Base-by-base conservation (phyloP, 1,284 basidiomycete species). In the Marasmius sp. region DNA sequence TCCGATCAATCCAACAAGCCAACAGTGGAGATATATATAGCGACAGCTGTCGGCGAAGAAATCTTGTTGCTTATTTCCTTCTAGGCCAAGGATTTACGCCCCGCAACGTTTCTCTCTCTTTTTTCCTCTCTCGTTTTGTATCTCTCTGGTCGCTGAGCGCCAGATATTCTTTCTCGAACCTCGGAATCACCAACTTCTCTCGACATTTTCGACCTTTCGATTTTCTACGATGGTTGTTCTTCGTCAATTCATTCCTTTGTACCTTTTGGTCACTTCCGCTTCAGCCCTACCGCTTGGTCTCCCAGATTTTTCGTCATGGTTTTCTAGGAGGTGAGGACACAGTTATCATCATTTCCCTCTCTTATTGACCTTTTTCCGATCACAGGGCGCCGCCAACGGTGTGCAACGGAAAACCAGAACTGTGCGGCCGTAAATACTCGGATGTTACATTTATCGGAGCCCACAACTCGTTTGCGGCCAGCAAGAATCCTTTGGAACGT, bases 391-490 rank as follows among this genome's bases (percentile, higher is more conserved):
- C 16, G 16, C 45, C 78, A 11, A 76, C 75, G 0, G 71, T 82
- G 6, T 86, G 84, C 70, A 85, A 85, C 66, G 84, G 84, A 0
- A 80, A 78, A 50, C 76, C 82, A 1, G 82, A 85, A 66, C 77
- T 90, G 22, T 93, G 91, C 72, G 68, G 75, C 60, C 79, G 85
- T 41, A 75, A 73, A 33, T 93, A 91, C 72, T 83, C 79, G 6
- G 85, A 85, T 64, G 75, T 82, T 33, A 90, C 88, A 0, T 87
- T 84, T 68, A 67, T 91, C 27, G 89, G 88, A 53, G 82, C 89
- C 6, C 90, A 93, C 72, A 83, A 93, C 73, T 87, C 85, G 8
- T 91, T 86, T 67, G 86, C 85, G 2, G 85, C 85, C 66, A 82
- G 79, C 67, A 63, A 66, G 0, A 79, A 86, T 66, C 78, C 81